A percentile compares a stretch with the other conserved stretches of the same genome.
Evolutionary conservation across 352 stramenopile genomes (phyloP).

Genomic region (Pythium brassicae): DNA sequence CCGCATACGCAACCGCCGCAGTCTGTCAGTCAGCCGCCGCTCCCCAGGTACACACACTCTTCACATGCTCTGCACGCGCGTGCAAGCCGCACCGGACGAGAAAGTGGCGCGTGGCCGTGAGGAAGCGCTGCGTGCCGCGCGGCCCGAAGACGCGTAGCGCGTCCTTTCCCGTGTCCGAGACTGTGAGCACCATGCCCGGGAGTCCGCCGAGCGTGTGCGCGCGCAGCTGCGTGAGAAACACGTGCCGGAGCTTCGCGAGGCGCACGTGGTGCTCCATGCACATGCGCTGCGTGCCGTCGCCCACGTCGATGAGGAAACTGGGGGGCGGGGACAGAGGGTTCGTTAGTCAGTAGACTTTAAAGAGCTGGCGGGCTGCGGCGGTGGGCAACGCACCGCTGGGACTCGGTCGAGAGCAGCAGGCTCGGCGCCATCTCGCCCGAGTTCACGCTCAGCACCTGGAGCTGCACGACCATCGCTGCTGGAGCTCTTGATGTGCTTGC

Average conservation of each 20-base stretch:
- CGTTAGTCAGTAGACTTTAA: not conserved
- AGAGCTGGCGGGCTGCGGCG: too few relatives aligned
- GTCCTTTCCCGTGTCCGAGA: conserved; percentile 84
- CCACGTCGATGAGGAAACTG: conserved; percentile 89
- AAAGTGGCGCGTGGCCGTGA: conserved; percentile 84
- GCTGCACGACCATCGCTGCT: conserved; percentile 69
- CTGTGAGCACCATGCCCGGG: conserved; percentile 84
- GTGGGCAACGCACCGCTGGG: conserved; percentile 29
- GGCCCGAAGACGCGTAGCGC: conserved; percentile 72
- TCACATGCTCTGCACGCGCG: too few relatives aligned
- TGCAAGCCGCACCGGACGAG: conserved; percentile 51
- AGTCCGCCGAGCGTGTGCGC: conserved; percentile 79
- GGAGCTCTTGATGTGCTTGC: too few relatives aligned
- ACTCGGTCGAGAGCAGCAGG: conserved; percentile 69
- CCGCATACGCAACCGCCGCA: not conserved
- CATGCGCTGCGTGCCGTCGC: conserved; percentile 85
- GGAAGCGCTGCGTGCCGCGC: conserved; percentile 51
- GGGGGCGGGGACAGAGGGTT: not conserved
- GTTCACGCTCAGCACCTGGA: conserved; percentile 72
- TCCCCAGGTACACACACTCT: too few relatives aligned
- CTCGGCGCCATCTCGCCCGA: conserved; percentile 72
- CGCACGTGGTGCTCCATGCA: conserved; percentile 91
- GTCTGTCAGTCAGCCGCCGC: too few relatives aligned
- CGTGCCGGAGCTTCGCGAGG: conserved; percentile 72
- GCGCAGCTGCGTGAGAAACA: conserved; percentile 84